phyloP scores from a whole-genome alignment of 1,284 basidiomycete genomes.

The Cutaneotrichosporon sp. region DNA sequence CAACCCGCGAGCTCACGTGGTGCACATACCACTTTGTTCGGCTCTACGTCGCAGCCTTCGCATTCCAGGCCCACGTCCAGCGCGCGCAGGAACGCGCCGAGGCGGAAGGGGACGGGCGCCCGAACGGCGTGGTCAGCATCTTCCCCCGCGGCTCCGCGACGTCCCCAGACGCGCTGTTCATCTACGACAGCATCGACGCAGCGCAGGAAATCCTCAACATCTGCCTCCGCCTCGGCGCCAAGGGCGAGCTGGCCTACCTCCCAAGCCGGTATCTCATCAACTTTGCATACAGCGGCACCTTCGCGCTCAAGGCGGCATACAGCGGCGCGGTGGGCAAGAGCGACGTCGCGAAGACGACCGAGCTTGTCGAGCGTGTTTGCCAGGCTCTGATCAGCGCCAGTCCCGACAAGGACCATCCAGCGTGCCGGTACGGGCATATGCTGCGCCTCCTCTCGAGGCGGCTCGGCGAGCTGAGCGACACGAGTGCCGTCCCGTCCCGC shows the following conservation, averaged over 20 bases:
- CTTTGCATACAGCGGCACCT: conserved; percentile 44
- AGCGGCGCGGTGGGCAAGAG: conserved; percentile 33
- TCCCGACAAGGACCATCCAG: conserved; percentile 45
- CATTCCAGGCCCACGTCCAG: conserved; percentile 51
- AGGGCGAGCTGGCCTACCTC: conserved; percentile 41
- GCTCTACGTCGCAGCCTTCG: conserved; percentile 49
- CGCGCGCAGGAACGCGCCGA: conserved; percentile 41
- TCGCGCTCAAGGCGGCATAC: conserved; percentile 43
- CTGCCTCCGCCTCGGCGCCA: conserved; percentile 39
- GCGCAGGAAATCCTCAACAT: conserved; percentile 46
- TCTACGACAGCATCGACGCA: conserved; percentile 47
- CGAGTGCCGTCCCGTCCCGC: conserved; percentile 37
- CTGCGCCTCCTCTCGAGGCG: conserved; percentile 38
- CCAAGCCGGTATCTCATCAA: conserved; percentile 44
- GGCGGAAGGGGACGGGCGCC: conserved; percentile 20
- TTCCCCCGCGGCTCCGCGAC: conserved; percentile 42
- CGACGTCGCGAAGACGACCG: conserved; percentile 36
- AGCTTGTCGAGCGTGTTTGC: conserved; percentile 39
- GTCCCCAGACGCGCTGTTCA: conserved; percentile 46
- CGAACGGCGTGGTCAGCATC: conserved; percentile 16
- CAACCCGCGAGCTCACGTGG: conserved; percentile 38
- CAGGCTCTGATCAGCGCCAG: conserved; percentile 33
- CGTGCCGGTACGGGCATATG: conserved; percentile 44
- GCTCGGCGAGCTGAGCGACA: conserved; percentile 39
- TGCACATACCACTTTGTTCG: conserved; percentile 48